Evolutionary conservation across 2,329 filamentous ascomycete species (phyloP).

Genomic region (Trichophyton equinum): DNA sequence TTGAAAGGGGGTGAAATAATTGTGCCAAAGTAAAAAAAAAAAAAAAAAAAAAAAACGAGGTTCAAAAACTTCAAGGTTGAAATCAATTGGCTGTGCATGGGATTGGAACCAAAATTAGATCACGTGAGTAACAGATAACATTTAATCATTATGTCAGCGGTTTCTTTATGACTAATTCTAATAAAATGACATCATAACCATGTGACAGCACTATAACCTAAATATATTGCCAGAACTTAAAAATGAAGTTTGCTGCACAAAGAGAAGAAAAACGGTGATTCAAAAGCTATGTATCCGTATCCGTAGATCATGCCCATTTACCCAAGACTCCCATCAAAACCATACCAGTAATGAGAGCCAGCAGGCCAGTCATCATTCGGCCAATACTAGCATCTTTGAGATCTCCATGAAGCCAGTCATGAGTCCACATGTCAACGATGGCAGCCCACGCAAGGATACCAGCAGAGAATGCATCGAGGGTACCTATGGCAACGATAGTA

Average conservation of each 20-base stretch:
- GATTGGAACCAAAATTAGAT: no score
- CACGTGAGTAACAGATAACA: neutral
- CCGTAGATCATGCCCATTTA: conserved; percentile 48
- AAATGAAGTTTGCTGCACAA: no score
- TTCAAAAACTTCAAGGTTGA: no score
- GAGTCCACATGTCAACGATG: conserved; percentile 66
- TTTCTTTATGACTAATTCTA: neutral
- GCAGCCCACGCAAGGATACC: conserved; percentile 72
- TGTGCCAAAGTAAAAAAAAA: no score
- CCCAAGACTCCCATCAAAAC: conserved; percentile 59
- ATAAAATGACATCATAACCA: neutral
- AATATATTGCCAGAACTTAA: neutral
- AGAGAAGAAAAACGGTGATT: neutral
- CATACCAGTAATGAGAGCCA: conserved; percentile 49
- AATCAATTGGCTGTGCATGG: no score
- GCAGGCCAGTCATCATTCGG: conserved; percentile 39
- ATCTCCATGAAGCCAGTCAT: conserved; percentile 57
- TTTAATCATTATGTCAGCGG: neutral
- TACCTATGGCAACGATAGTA: conserved; percentile 60
- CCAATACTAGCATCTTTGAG: conserved; percentile 40
- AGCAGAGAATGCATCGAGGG: conserved; percentile 59
- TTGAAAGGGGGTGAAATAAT: neutral
- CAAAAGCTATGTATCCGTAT: neutral
- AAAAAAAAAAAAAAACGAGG: no score
- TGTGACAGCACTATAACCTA: neutral